Base-by-base conservation (phyloP, 768 basidiomycete genomes). In the Trametes cinnabarina region DNA sequence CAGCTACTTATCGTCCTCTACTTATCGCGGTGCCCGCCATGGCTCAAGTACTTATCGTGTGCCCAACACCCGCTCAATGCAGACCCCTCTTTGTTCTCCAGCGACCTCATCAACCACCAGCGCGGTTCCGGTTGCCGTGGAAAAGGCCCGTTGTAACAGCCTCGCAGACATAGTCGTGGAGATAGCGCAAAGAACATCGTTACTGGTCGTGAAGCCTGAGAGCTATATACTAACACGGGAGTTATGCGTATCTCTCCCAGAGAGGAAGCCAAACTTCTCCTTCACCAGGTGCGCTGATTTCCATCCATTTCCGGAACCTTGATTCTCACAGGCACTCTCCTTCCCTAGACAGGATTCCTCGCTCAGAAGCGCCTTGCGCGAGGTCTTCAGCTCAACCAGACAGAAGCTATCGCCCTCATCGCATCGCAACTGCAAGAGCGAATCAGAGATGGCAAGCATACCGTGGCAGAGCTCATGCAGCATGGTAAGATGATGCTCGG, bases 341-440 rank as follows among this genome's bases (percentile, higher is more conserved):
- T 41, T 20, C 19, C 34, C 47, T 65, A 93, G 87, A 84, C 87
- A 25, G 97, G 97, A 22, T 85, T 82, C 60, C 83, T 98, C 17
- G 94, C 97, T 1, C 96, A 98, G 74, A 89, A 93, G 66, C 88
- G 97, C 39, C 85, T 99, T 15, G 96, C 96, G 4, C 83, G 97
- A n/a, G 97, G 97, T 9, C 70, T 96, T 34, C 82, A 81, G 53
- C 82, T 98, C 53, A 98, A 98, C 73, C 75, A 86, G 60, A 82
- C 90, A 3, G 97, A 99, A 73, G 88, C 94, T 0, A 82, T 86
- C 14, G 94, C 92, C 2, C 82, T 99, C 9, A 94, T 99, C 62
- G 87, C 94, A 2, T 85, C 84, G n/a, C 90, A 92, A 65, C 82
- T 98, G 1, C 96, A 98, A 65, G 96, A 98, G 71, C 83, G 85